These are phyloP conservation scores for Coleophoma eucalyptorum DNA, from an alignment of 2,329 filamentous ascomycete species.

Conservation along the genomic window DNA sequence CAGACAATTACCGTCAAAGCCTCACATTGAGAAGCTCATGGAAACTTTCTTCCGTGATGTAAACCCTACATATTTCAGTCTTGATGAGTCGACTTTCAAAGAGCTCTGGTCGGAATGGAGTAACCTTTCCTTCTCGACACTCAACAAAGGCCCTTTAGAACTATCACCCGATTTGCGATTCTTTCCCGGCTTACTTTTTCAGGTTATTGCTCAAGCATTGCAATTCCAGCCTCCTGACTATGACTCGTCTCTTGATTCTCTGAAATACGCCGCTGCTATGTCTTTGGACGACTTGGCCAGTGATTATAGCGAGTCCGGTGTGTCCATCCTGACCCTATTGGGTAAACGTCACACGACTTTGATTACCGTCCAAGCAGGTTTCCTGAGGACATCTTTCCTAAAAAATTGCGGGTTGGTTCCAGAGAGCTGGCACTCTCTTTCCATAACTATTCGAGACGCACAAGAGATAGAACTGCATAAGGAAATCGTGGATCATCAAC, in stretches of 20 bases:
- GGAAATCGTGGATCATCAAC: constrained; percentile 47
- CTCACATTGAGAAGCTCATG: constrained; percentile 50
- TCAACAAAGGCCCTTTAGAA: constrained; percentile 46
- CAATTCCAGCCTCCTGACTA: constrained; percentile 45
- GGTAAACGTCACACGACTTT: constrained; percentile 54
- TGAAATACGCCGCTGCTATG: constrained; percentile 57
- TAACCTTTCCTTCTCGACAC: constrained; percentile 44
- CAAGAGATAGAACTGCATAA: constrained; percentile 59
- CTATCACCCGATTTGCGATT: constrained; percentile 47
- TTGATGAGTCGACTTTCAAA: constrained; percentile 50
- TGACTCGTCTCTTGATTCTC: constrained; percentile 45
- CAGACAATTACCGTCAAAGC: constrained; percentile 51
- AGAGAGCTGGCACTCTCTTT: constrained; percentile 43
- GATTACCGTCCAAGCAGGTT: constrained; percentile 53
- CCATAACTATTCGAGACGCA: constrained; percentile 54
- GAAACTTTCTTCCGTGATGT: constrained; percentile 52
- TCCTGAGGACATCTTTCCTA: constrained; percentile 50
- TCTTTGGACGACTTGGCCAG: constrained; percentile 56
- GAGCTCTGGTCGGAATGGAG: constrained; percentile 51
- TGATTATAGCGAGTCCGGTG: constrained; percentile 57
- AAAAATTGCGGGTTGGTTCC: constrained; percentile 57
- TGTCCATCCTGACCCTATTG: constrained; percentile 47
- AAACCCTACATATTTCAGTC: constrained; percentile 54
- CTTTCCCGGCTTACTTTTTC: constrained; percentile 58
- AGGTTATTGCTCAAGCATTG: constrained; percentile 51